Base-by-base conservation (phyloP, 1,284 basidiomycete genomes). In the Ustilago curta region DNA sequence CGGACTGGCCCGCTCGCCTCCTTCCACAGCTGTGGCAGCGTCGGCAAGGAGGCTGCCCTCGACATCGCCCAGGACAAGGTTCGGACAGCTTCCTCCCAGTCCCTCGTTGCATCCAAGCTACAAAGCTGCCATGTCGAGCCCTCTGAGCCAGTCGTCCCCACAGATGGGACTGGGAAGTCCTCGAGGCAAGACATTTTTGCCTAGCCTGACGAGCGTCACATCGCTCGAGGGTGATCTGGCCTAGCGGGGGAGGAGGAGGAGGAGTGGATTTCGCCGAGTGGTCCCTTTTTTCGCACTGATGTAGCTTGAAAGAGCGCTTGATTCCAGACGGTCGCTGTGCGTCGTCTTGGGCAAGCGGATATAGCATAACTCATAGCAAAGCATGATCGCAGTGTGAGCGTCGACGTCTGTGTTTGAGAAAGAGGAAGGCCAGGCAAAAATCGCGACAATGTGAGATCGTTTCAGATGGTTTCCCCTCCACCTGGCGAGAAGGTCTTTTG, bases 71-170 rank as follows among this genome's bases (percentile, higher is more conserved):
- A 59, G 56, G 47, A n/a, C 37, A 35, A 49, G 69, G 12, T 71
- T 71, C n/a, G 59, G 55, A 16, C 62, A 62, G 51, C 43, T 66
- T 31, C 69, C 63, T 8, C 69, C 69, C 8, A 49, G 49, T 18
- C 63, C 69, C 12, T 61, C 54, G 19, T 37, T 71, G n/a, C 69
- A 66, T 31, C 54, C 69, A 35, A 71, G 55, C 43, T 71, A 66
- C 45, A 71, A 66, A 45, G 45, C 63, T 11, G 39, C 55, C 7
- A 37, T 59, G 29, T 61, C 54, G 29, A 71, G 55, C 44, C 55
- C 59, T 39, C 29, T 71, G 39, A 58, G 44, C 19, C 45, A 52
- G 55, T 48, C 48, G 19, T 66, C 66, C 40, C 63, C 69, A 14
- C 48, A 62, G 37, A 59, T 64, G 61, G 62, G 32, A 8, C 40